Base-by-base conservation (phyloP, 345 rosid genomes). In the Firmiana major region DNA sequence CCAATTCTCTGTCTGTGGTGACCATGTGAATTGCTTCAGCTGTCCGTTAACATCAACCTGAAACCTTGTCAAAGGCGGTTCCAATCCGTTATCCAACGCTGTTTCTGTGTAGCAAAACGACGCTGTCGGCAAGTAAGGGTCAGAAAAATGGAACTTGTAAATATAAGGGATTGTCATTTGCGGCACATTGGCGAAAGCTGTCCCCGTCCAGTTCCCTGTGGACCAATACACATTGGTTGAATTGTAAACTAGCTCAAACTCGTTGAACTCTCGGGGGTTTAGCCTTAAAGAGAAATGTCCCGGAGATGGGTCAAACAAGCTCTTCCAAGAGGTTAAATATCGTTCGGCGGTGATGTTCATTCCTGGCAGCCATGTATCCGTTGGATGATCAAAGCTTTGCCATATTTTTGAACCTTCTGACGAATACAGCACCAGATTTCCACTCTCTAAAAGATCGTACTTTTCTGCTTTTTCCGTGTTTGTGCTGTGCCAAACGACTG, bases 131-230 rank as follows among this genome's bases (percentile, higher is more conserved):
- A 36, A 75, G 76, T 65, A 88, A 0, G 96, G 95, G 70, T 90
- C 77, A 7, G 46, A 22, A 77, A 91, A 92, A 73, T 85, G 79
- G 88, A 92, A 90, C 11, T 28, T 86, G 83, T 92, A 92, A 63
- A 92, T 90, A 80, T 75, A 91, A 34, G 53, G 87, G 19, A 88
- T 71, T 12, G 83, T 82, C 90, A 89, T 85, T 75, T 89, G 81
- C 0, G 90, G 92, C 6, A 90, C 87, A 60, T 80, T 80, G 48
- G 80, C 19, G 66, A 88, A 90, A 19, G 82, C 79, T 24, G 49
- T 62, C 6, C 94, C 92, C 13, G 85, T 87, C 90, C 92, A 90
- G 55, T 84, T 86, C 40, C 90, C 94, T 4, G 90, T 87, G 24
- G 83, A 84, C 94, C 92, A 90, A 69, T 86, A 90, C 24, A 19